Evolutionary conservation across 805 yeast genomes (phyloP).

Genomic region (Komagataella kurtzmanii): DNA sequence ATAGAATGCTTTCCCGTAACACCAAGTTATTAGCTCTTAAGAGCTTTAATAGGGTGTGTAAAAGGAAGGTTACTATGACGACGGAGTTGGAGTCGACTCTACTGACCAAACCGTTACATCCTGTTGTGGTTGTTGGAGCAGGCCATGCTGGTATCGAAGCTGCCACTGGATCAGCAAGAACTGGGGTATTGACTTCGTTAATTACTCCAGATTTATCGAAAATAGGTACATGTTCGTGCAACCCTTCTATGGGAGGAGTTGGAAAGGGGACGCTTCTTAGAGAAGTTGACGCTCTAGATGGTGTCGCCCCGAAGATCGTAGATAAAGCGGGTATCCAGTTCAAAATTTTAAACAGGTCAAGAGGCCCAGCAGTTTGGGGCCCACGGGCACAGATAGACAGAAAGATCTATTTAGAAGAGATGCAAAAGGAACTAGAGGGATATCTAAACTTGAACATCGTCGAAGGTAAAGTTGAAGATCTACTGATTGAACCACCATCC

Average conservation of each 20-base stretch:
- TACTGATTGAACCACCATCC: conserved; percentile 40
- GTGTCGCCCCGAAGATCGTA: conserved; percentile 75
- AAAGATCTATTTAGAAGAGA: conserved; percentile 56
- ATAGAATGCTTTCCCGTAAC: background rate
- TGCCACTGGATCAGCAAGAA: conserved; percentile 81
- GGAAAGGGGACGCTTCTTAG: conserved; percentile 89
- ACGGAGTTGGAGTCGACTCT: conserved; percentile 19
- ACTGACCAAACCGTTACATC: conserved; percentile 22
- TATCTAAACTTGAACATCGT: conserved; percentile 45
- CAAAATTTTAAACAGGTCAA: conserved; percentile 69
- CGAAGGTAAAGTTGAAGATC: conserved; percentile 76
- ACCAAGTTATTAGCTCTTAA: background rate
- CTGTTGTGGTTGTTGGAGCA: conserved; percentile 88
- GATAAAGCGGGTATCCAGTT: conserved; percentile 91
- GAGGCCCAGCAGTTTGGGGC: conserved; percentile 98
- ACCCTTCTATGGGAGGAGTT: conserved; percentile 97
- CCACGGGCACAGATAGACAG: conserved; percentile 96
- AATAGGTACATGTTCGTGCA: conserved; percentile 92
- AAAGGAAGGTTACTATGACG: conserved; percentile 13
- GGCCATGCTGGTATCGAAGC: conserved; percentile 99
- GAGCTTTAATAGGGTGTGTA: background rate
- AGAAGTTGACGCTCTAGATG: conserved; percentile 95
- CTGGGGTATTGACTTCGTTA: conserved; percentile 58
- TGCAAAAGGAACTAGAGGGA: conserved; percentile 53
- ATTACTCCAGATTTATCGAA: conserved; percentile 65